These are phyloP conservation scores for Psophocarpus tetragonolobus DNA, from an alignment of 306 rosid genomes.

Conservation along the genomic window DNA sequence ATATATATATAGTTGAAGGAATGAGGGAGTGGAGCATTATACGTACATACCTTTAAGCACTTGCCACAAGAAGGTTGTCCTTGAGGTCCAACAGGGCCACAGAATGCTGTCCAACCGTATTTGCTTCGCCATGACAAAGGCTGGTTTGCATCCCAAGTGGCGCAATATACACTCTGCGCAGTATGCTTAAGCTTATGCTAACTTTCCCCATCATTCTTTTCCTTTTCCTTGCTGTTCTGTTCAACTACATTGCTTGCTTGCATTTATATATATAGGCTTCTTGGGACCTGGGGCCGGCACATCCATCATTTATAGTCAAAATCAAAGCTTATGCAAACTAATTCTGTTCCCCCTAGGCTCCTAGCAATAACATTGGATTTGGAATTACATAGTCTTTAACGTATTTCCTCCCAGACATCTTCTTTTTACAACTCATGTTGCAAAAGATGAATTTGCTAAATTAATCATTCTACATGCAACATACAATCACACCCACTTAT, in stretches of 20 bases:
- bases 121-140: constrained; percentile 70
- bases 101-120: constrained; percentile 83
- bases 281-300: constrained; percentile 34
- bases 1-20: no score
- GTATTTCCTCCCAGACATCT: neutral
- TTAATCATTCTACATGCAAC: no score
- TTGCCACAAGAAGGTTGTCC: constrained; percentile 63
- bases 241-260: neutral
- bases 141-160: constrained; percentile 77
- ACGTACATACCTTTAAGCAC: constrained; percentile 53
- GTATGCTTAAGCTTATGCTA: no score
- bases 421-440: no score
- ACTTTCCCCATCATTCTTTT: no score
- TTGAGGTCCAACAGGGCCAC: constrained; percentile 65
- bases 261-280: constrained; percentile 41
- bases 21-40: neutral
- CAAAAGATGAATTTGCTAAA: no score
- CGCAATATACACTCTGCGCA: constrained; percentile 61
- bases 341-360: neutral
- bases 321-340: neutral
- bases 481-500: no score
- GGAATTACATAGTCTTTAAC: neutral
- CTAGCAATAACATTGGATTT: neutral
- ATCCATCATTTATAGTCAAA: neutral
- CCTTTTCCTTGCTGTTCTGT: neutral